Evolutionary conservation across 441 rosid species (phyloP), one percentile per base, ranked within the genome.

Genomic region (Populus hybrid): DNA sequence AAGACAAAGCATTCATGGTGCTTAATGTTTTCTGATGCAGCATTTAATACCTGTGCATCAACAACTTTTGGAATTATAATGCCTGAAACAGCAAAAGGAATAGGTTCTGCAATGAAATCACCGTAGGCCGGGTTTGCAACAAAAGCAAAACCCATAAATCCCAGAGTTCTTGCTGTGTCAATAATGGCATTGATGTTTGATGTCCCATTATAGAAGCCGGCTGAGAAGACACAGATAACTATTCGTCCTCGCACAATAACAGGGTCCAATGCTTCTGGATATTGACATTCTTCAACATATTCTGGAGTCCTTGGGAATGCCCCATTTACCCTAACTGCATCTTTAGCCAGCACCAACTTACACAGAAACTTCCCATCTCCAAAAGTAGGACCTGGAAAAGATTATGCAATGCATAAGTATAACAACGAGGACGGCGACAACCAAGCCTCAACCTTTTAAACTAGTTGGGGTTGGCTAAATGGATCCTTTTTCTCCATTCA

Each of bases 161-260:
- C 82, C 26, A 92, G 88, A 72, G 83, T 53, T 77, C 30, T 85
- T 14, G 98, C 94, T 8, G 97, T 90, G 82, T 85, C 79, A 19
- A 86, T 76, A 70, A 94, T 81, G 85, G 95, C 88, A 11, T 76
- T 73, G 61, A 94, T 71, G 18, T 93, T 84, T 71, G 99, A 96
- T 18, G 85, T 85, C 16, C 74, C 97, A 92, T 24, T 91, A 46
- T 92, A 93, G 71, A 91, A 95, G 53, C 98, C 97, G 68, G 89
- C 88, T n/a, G 98, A 95, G 86, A 93, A 95, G 87, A 91, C 88
- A 71, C 99, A 95, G 80, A 95, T 86, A 80, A 95, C 84, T 73
- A 95, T 89, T 75, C 93, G 89, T 71, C 91, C 95, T 28, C 46
- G 73, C 71, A 94, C 91, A 72, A 89, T 70, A 66, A 81, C 82